phyloP scores from a whole-genome alignment of 2,329 filamentous ascomycete species.

The Fusarium oxysporum region DNA sequence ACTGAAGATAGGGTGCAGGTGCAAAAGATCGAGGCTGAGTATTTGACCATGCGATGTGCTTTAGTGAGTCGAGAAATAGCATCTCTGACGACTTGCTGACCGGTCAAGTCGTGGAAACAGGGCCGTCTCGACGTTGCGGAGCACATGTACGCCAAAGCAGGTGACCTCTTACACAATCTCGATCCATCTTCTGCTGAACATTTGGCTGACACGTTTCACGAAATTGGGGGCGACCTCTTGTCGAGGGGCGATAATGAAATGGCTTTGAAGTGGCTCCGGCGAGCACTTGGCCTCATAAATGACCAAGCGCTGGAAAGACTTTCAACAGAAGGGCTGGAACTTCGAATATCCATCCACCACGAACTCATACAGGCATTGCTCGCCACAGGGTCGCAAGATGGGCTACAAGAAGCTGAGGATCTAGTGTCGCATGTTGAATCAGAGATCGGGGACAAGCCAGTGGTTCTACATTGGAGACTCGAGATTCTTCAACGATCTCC shows the following conservation, averaged over 20 bases:
- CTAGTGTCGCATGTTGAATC: conserved; percentile 71
- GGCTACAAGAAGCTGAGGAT: conserved; percentile 63
- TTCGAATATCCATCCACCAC: conserved; percentile 75
- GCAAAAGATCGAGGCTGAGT: conserved; percentile 66
- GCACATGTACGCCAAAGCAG: conserved; percentile 75
- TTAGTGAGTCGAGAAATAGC: conserved; percentile 64
- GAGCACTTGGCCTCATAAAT: conserved; percentile 71
- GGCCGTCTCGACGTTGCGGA: conserved; percentile 80
- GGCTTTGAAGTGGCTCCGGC: conserved; percentile 79
- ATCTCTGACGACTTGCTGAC: conserved; percentile 28
- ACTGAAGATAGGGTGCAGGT: neutral
- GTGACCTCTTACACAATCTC: conserved; percentile 52
- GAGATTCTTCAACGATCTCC: conserved; percentile 69
- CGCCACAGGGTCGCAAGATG: conserved; percentile 57
- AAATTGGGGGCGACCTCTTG: conserved; percentile 74
- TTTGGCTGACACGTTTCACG: conserved; percentile 75
- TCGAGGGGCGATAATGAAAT: conserved; percentile 62
- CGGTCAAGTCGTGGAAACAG: conserved; percentile 76
- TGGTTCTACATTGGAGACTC: conserved; percentile 75
- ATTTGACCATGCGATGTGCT: conserved; percentile 72
- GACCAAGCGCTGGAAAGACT: conserved; percentile 65
- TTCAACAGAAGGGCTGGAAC: conserved; percentile 70
- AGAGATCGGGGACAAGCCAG: conserved; percentile 71
- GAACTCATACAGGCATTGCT: conserved; percentile 68
- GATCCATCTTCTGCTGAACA: conserved; percentile 67